These are phyloP conservation scores for Vitis hybrid DNA, from an alignment of 177 flowering plant species.

Conservation along the genomic window DNA sequence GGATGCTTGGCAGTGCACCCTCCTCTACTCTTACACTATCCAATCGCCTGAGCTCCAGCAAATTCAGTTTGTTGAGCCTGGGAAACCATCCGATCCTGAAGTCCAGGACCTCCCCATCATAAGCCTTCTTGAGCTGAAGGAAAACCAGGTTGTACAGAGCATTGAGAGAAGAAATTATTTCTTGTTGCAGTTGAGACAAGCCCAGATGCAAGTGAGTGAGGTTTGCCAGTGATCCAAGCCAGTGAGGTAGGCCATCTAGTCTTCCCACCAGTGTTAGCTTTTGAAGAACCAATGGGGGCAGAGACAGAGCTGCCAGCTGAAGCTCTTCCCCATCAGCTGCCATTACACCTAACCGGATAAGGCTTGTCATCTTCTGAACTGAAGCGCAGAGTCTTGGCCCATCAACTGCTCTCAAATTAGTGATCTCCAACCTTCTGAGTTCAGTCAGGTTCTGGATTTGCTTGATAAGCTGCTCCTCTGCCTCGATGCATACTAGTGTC, in stretches of 20 bases:
- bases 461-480: conserved; percentile 5
- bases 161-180: conserved; percentile 19
- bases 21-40: conserved; percentile 21
- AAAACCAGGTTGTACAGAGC: conserved; percentile 18
- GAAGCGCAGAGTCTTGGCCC: conserved; percentile 9
- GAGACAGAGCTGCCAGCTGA: background rate
- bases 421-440: conserved; percentile 13
- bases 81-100: conserved; percentile 24
- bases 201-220: conserved; percentile 22
- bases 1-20: conserved; percentile 29
- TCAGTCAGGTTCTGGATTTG: conserved; percentile 13
- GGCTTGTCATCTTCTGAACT: conserved; percentile 7
- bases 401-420: background rate
- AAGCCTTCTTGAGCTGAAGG: conserved; percentile 26
- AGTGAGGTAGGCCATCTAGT: conserved; percentile 28
- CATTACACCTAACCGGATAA: background rate
- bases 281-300: conserved; percentile 30
- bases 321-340: conserved; percentile 4
- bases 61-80: conserved; percentile 5
- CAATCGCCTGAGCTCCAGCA: conserved; percentile 14
- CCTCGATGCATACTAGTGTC: conserved; percentile 13
- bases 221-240: conserved; percentile 23
- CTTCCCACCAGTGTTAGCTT: conserved; percentile 23
- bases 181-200: conserved; percentile 13
- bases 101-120: conserved; percentile 18